Evolutionary conservation across 768 basidiomycete species (phyloP), one percentile per base, ranked within the genome.

Genomic region (Russula virescens): DNA sequence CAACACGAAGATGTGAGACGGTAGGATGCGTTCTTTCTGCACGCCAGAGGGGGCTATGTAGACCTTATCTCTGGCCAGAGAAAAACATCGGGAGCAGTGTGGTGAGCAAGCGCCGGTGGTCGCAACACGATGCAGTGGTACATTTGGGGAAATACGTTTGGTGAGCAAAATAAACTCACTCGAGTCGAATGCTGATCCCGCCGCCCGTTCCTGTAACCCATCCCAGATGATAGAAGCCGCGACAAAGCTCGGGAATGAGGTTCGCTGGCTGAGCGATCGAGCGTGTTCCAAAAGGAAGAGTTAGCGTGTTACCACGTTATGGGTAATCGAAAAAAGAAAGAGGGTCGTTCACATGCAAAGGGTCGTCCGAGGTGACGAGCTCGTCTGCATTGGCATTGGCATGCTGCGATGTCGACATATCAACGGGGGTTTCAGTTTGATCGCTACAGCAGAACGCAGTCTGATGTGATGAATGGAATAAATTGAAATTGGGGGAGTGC

Each of bases 131-230:
- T n/a, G n/a, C n/a, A n/a, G n/a, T n/a, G n/a, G n/a, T n/a, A n/a
- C n/a, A n/a, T n/a, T n/a, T n/a, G n/a, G n/a, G n/a, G n/a, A n/a
- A n/a, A n/a, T n/a, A n/a, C n/a, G n/a, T n/a, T n/a, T n/a, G n/a
- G 1, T 26, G 25, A 16, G n/a, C 42, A 45, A 26, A 19, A 46
- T 13, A 50, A 11, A 71, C 83, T 16, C 63, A 88, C 89, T 80
- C 85, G 47, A 78, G 72, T 21, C 88, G 82, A 64, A 92, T 91
- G 64, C 83, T 85, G 63, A 91, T 90, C 0, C 89, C 89, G 26
- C 85, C 85, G 7, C 91, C 92, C 2, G 93, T 94, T 18, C 93
- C 92, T 3, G 92, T 94, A 1, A 94, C 93, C 93, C 93, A 94
- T 16, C 93, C 93, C 23, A 94, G 81, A 76, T 75, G 81, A 75